Base-by-base conservation (phyloP, 257 asterid genomes). In the Petunia axillaris region DNA sequence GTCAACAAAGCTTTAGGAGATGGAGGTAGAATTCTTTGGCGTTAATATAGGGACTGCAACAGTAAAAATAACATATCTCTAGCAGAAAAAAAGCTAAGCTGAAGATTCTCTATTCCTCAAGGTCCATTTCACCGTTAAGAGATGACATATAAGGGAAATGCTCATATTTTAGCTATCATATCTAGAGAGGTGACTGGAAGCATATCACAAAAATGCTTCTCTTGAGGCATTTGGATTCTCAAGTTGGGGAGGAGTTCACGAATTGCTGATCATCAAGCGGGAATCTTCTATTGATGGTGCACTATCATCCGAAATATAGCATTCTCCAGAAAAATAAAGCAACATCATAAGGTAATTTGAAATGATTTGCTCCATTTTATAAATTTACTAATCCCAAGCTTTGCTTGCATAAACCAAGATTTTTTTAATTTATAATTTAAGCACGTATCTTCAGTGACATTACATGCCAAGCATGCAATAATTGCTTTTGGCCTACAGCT, bases 131-230 rank as follows among this genome's bases (percentile, higher is more conserved):
- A 70, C 77, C 38, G 8, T 44, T 70, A 48, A 25, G 76, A 46
- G 25, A 25, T 70, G 77, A 70, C 59, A 70, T 9, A 2, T 7
- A 43, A 70, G n/a, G 59, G 25, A 2, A 25, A 25, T 70, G n/a
- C 59, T 35, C 43, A 25, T 70, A 46, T 70, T 3, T 46, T 70
- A 70, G 77, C 77, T 25, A 10, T 25, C 59, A 46, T 43, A 70
- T 11, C 59, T 9, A 46, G 16, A 25, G 50, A 10, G 59, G 50
- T 70, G 25, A 35, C 58, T 25, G 58, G 58, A 46, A 70, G 57
- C 76, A 70, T 70, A 70, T 70, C 44, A 70, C 16, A 46, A 44
- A 25, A 9, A 44, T 70, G 76, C 58, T 46, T 70, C 76, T 70
- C 16, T 44, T 2, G 76, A 16, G 58, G 16, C 55, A 8, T 44